Evolutionary conservation across 139 green algal species (phyloP).

Genomic region (Nannochloris sp.): DNA sequence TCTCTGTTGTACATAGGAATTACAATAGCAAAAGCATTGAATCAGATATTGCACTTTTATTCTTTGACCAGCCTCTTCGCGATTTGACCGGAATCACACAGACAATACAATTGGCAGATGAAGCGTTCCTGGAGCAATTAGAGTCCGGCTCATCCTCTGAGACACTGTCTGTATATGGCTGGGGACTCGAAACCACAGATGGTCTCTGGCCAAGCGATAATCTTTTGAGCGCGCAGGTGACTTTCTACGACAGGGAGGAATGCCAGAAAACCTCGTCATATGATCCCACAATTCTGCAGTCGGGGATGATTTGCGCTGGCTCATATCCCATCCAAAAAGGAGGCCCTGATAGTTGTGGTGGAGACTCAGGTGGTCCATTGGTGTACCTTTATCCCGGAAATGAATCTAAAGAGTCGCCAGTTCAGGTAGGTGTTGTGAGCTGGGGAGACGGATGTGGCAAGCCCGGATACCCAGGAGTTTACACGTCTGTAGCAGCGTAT

Average conservation of each 20-base stretch:
- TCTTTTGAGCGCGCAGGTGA: background rate
- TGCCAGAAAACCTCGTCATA: background rate
- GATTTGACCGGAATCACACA: background rate
- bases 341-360: background rate
- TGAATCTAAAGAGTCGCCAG: background rate
- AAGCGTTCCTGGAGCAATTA: background rate
- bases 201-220: background rate
- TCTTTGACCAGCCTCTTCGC: background rate
- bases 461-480: background rate
- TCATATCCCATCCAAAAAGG: background rate
- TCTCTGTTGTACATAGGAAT: background rate
- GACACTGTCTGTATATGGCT: background rate
- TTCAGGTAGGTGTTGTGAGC: background rate
- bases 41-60: background rate
- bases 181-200: background rate
- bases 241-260: background rate
- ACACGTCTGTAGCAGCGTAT: background rate
- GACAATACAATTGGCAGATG: background rate
- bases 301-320: background rate
- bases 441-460: background rate
- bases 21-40: background rate
- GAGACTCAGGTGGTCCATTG: background rate
- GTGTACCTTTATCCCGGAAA: background rate
- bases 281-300: background rate
- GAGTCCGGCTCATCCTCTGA: background rate